phyloP scores from a whole-genome alignment of 2,329 filamentous ascomycete genomes.

The Penicillium sp. region DNA sequence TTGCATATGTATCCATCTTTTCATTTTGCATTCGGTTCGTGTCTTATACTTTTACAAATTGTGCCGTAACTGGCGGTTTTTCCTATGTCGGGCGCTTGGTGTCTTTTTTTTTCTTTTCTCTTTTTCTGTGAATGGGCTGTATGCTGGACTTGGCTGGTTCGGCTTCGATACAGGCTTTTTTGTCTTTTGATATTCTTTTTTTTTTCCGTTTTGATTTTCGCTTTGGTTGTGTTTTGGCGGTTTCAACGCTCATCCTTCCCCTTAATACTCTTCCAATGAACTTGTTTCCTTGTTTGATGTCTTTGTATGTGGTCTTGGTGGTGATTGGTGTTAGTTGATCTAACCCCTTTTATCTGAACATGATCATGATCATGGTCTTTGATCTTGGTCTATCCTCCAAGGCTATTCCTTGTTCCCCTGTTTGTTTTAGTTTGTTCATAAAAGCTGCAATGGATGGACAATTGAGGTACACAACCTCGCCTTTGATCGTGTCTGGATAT shows the following conservation, averaged over 20 bases:
- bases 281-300: conserved; percentile 2
- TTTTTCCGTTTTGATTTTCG: not conserved
- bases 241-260: not conserved
- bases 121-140: not conserved
- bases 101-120: conserved; percentile 1
- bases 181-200: not conserved
- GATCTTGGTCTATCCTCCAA: not conserved
- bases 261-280: conserved; percentile 15
- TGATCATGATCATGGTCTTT: not conserved
- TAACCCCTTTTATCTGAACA: not conserved
- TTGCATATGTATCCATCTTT: conserved; percentile 6
- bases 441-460: not conserved
- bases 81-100: conserved; percentile 18
- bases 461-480: not conserved
- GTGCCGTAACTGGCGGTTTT: conserved; percentile 17
- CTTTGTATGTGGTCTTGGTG: not conserved
- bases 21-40: conserved; percentile 24
- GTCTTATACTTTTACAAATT: conserved; percentile 27
- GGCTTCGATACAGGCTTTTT: not conserved
- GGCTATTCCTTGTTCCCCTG: not conserved
- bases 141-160: not conserved
- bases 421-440: not conserved
- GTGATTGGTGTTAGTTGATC: not conserved
- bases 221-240: conserved; percentile 1
- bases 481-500: not conserved